Evolutionary conservation across 2,329 filamentous ascomycete genomes (phyloP).

Genomic region (Metarhizium anisopliae): DNA sequence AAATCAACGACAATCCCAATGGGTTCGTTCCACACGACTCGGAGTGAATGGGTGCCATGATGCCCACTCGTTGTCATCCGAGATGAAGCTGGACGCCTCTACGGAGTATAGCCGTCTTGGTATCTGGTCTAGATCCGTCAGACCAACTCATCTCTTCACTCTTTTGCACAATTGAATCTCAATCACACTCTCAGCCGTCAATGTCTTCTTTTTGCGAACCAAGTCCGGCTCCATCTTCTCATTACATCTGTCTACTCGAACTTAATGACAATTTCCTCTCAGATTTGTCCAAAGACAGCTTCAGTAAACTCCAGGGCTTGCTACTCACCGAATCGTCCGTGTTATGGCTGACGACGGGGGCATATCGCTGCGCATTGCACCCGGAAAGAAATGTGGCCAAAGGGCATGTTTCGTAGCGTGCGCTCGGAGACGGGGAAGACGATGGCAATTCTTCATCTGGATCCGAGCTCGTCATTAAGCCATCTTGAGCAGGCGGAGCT

Average conservation of each 20-base stretch:
- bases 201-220: conserved; percentile 6
- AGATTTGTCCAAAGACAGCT: conserved; percentile 27
- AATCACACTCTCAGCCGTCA: no score
- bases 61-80: no score
- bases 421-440: conserved; percentile 36
- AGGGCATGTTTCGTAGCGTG: conserved; percentile 34
- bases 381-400: conserved; percentile 34
- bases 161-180: no score
- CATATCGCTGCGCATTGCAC: conserved; percentile 25
- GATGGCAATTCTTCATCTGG: conserved; percentile 36
- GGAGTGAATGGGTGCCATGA: no score
- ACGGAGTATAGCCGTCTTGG: no score
- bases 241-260: conserved; percentile 34
- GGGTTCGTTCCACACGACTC: no score
- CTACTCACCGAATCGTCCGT: conserved; percentile 25
- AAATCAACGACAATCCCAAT: no score
- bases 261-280: conserved; percentile 34
- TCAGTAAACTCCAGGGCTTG: conserved; percentile 26
- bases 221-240: conserved; percentile 7
- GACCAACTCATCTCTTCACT: no score
- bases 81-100: no score
- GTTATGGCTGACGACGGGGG: conserved; percentile 32
- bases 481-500: conserved; percentile 16
- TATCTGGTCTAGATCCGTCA: no score
- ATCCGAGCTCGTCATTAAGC: conserved; percentile 24